Base-by-base conservation (phyloP, 2,329 filamentous ascomycete genomes). In the Ilyonectria sp. region DNA sequence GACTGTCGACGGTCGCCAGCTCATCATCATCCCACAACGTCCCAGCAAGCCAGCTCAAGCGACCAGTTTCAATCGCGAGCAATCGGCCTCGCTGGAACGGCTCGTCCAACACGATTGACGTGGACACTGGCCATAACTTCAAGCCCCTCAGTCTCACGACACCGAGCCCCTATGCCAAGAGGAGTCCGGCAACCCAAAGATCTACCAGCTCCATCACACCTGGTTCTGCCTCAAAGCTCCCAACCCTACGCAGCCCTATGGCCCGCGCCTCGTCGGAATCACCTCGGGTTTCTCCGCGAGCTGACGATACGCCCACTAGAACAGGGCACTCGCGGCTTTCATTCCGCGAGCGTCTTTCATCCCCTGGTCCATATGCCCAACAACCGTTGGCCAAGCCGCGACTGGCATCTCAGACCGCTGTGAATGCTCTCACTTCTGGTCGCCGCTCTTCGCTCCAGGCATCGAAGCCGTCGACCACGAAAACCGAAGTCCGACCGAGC, bases 41-140 rank as follows among this genome's bases (percentile, higher is more conserved):
- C 74, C 82, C 80, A 71, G 80, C 74, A 54, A 76, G 74, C 61
- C 79, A 74, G 62, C 75, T 82, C 55, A 78, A 85, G 61, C 83
- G 86, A 57, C 82, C 87, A 63, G 76, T 82, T 44, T 82, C 85
- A 2, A 84, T 83, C 11, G 71, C 85, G 37, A 78, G 87, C 64
- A 84, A 87, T 63, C 89, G 92, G 57, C 93, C 93, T 4, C 87
- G 90, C 65, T 96, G 93, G 93, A 95, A 91, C 76, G 77, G 75
- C 11, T 92, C 90, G 33, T 89, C 90, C 6, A 94, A 92, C 74
- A 87, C 88, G 5, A 82, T 82, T 7, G 87, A 90, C 68, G 83
- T 90, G n/a, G 86, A 91, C 35, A 87, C 89, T n/a, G 90, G 91
- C 29, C 90, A 92, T 78, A 89, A 89, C 77, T 92, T 90, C 81